Conservation (phyloP, 1,139 yeast species). For the Taphrina flavorubra region DNA sequence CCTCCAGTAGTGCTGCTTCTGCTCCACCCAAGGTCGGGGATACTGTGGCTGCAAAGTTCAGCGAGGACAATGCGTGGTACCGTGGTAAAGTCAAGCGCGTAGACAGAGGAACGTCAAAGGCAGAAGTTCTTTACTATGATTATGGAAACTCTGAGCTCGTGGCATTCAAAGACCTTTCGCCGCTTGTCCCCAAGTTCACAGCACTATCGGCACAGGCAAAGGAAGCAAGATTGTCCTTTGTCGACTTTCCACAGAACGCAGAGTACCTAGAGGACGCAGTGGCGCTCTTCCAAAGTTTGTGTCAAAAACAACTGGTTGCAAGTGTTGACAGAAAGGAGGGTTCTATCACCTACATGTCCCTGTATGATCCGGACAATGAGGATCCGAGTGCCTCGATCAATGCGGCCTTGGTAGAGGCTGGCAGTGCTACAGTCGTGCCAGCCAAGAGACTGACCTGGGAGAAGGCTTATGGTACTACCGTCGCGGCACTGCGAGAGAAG, state of each 20-base stretch:
- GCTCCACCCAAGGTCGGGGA: constrained; percentile 61
- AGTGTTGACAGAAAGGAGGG: constrained; percentile 56
- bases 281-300: constrained; percentile 62
- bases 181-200: constrained; percentile 62
- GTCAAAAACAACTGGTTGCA: constrained; percentile 66
- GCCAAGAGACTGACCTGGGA: constrained; percentile 54
- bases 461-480: constrained; percentile 47
- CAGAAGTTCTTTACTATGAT: constrained; percentile 67
- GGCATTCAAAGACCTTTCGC: constrained; percentile 58
- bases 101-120: constrained; percentile 59
- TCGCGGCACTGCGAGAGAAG: constrained; percentile 50
- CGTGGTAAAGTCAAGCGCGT: constrained; percentile 55
- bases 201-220: constrained; percentile 64
- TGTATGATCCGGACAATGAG: constrained; percentile 65
- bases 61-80: constrained; percentile 67
- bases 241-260: constrained; percentile 64
- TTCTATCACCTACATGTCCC: constrained; percentile 58
- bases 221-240: constrained; percentile 61
- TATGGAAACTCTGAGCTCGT: constrained; percentile 66
- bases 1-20: constrained; percentile 18
- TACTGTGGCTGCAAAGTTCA: constrained; percentile 63
- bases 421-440: constrained; percentile 67
- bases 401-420: constrained; percentile 65
- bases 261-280: constrained; percentile 68
- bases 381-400: constrained; percentile 65